Conservation (phyloP, 306 rosid genomes). For the Canavalia gladiata region DNA sequence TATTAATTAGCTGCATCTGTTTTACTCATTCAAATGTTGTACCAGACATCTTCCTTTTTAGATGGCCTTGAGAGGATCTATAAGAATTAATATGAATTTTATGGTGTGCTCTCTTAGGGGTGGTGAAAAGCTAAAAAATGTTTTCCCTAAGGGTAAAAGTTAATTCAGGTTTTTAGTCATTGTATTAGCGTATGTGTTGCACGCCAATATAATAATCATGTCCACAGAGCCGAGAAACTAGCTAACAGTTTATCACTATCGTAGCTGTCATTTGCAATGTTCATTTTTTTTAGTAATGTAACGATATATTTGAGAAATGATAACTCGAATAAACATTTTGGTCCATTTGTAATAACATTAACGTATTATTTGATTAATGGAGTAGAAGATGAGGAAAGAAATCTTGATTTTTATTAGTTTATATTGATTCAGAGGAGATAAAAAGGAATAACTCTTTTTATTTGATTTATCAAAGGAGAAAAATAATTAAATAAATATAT, state of each 20-base stretch:
- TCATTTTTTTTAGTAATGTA: conserved; percentile 10
- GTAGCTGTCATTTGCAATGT: conserved; percentile 38
- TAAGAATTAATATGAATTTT: conserved; percentile 41
- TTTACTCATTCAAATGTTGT: conserved; percentile 54
- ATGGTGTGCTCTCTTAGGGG: conserved; percentile 46
- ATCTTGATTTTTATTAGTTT: no score
- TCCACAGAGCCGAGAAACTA: conserved; percentile 4
- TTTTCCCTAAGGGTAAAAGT: conserved; percentile 50
- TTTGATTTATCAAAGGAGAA: no score
- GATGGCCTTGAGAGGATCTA: conserved; percentile 49
- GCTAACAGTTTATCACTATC: background rate
- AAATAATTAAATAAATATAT: no score
- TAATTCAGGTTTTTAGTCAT: conserved; percentile 42
- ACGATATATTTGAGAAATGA: conserved; percentile 15
- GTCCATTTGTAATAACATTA: conserved; percentile 12
- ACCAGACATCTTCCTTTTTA: conserved; percentile 57
- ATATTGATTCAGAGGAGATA: no score
- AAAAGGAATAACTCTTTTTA: no score
- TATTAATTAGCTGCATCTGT: conserved; percentile 29
- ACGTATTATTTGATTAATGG: background rate
- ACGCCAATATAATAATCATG: conserved; percentile 17
- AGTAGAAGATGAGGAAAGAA: no score
- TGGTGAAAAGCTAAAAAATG: conserved; percentile 49
- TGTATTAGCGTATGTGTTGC: conserved; percentile 33
- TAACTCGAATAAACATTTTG: conserved; percentile 31